These are phyloP conservation scores for Clonostachys byssicola DNA, from an alignment of 2,329 filamentous ascomycete genomes.

Conservation along the genomic window DNA sequence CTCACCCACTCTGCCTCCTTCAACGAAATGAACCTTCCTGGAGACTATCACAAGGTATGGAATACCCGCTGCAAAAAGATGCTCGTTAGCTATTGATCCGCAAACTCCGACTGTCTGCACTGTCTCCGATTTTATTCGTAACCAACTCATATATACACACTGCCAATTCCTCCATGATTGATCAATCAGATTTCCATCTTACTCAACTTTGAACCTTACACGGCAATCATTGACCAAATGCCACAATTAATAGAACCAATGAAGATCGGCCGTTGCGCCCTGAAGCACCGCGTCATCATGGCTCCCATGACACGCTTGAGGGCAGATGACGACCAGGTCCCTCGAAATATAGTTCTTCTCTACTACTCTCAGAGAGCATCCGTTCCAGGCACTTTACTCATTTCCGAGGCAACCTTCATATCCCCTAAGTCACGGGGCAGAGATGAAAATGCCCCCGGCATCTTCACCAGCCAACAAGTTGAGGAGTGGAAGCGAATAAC, in stretches of 20 bases:
- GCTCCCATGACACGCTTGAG: constrained; percentile 50
- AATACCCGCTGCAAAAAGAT: too few species aligned
- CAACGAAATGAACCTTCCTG: too few species aligned
- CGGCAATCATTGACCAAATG: neutral
- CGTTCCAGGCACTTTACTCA: constrained; percentile 31
- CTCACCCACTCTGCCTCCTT: too few species aligned
- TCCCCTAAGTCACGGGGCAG: constrained; percentile 6
- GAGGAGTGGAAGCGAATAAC: constrained; percentile 56
- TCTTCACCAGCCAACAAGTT: constrained; percentile 49
- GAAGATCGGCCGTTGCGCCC: constrained; percentile 28
- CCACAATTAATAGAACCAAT: neutral
- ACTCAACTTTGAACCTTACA: too few species aligned
- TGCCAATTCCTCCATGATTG: too few species aligned
- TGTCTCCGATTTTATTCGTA: too few species aligned
- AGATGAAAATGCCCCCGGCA: constrained; percentile 41
- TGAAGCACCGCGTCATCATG: constrained; percentile 45
- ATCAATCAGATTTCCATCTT: too few species aligned
- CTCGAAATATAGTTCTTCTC: constrained; percentile 12
- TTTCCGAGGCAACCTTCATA: constrained; percentile 42
- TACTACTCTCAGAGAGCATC: constrained; percentile 36
- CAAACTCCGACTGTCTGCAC: too few species aligned
- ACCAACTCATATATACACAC: too few species aligned
- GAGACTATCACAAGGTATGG: too few species aligned
- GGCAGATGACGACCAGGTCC: constrained; percentile 36
- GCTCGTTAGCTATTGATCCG: too few species aligned